Conservation (phyloP, 108 stramenopile genomes). For the Stephanodiscus minutulus region DNA sequence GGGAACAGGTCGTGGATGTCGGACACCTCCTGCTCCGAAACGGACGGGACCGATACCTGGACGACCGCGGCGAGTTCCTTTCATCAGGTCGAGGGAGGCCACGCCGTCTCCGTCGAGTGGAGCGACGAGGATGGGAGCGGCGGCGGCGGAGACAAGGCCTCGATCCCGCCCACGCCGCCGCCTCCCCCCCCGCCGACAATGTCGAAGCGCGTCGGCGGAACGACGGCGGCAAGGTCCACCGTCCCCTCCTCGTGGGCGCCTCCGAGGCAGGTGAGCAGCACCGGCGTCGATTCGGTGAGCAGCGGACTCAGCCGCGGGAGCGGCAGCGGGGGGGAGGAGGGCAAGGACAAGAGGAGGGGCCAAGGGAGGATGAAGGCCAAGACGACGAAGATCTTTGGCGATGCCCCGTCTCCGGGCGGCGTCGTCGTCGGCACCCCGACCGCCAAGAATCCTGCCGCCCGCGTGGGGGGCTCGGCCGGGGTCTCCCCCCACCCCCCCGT, state of each 20-base stretch:
- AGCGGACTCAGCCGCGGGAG: background rate
- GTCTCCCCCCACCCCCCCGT: background rate
- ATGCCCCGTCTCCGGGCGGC: too few species aligned
- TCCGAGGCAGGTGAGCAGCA: background rate
- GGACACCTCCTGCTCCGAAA: background rate
- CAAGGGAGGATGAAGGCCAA: background rate
- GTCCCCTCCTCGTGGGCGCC: too few species aligned
- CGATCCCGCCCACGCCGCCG: background rate
- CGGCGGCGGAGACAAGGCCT: too few species aligned
- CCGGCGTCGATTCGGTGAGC: background rate
- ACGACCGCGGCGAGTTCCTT: too few species aligned
- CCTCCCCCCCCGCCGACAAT: background rate
- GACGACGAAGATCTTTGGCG: background rate
- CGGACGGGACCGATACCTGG: background rate
- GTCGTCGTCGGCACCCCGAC: too few species aligned
- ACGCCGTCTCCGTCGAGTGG: background rate
- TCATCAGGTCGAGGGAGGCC: background rate
- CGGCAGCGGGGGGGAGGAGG: background rate
- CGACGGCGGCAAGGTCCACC: too few species aligned
- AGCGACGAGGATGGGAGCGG: background rate
- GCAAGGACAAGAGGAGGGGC: background rate
- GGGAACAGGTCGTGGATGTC: background rate
- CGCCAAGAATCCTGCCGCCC: background rate
- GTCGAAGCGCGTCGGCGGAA: background rate
- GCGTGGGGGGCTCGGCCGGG: background rate